Conservation (phyloP, 2,329 filamentous ascomycete genomes). For the Immersiporthe knoxdaviesiana region DNA sequence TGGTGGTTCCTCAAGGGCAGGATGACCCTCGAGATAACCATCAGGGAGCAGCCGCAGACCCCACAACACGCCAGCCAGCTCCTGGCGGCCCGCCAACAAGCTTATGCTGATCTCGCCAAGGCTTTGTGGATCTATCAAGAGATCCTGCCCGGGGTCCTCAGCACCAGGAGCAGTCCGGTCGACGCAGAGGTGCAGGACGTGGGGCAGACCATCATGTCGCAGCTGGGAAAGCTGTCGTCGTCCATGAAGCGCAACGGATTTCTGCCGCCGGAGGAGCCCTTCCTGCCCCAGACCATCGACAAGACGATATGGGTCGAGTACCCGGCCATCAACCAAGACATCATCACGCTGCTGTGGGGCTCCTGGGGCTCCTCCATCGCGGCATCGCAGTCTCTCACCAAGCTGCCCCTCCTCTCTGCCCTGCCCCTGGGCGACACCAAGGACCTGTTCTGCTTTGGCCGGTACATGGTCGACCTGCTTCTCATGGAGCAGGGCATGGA, state of each 20-base stretch:
- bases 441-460: conserved; percentile 77
- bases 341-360: conserved; percentile 70
- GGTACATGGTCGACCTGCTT: conserved; percentile 74
- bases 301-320: conserved; percentile 83
- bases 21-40: conserved; percentile 71
- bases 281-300: conserved; percentile 78
- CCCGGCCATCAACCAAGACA: conserved; percentile 72
- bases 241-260: conserved; percentile 87
- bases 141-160: conserved; percentile 53
- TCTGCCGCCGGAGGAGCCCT: conserved; percentile 69
- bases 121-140: conserved; percentile 76
- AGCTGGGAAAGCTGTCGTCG: conserved; percentile 72
- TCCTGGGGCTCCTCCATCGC: conserved; percentile 55
- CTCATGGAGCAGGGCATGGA: conserved; percentile 74
- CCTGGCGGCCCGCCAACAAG: conserved; percentile 68
- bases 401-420: conserved; percentile 63
- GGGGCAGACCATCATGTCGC: conserved; percentile 61
- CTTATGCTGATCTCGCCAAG: conserved; percentile 85
- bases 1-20: conserved; percentile 94
- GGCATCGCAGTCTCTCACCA: conserved; percentile 49
- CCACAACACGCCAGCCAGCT: conserved; percentile 58
- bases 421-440: conserved; percentile 78
- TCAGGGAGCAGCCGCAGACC: conserved; percentile 64
- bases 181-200: conserved; percentile 56
- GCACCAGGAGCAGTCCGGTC: conserved; percentile 45